phyloP scores from a whole-genome alignment of 345 rosid species.

The Hirschfeldia incana region DNA sequence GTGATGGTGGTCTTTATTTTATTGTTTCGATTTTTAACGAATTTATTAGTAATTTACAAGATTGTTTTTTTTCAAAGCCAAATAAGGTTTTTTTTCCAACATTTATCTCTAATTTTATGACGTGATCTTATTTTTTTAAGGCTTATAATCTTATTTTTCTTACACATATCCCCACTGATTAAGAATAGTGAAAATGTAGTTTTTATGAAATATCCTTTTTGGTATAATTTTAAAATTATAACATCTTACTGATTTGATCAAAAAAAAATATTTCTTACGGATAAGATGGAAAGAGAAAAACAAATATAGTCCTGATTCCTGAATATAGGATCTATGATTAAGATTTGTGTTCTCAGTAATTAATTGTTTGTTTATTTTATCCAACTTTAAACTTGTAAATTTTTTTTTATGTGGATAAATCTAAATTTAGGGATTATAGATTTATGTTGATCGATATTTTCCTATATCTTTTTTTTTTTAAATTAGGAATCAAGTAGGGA shows the following conservation, averaged over 20 bases:
- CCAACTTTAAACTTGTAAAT: neutral
- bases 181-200: neutral
- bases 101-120: neutral
- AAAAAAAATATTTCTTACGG: too few relatives aligned
- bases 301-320: neutral
- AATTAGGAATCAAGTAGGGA: neutral
- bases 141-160: neutral
- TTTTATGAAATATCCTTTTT: neutral
- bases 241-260: too few relatives aligned
- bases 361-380: neutral
- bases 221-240: neutral
- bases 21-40: neutral
- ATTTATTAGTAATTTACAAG: neutral
- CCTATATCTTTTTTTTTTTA: neutral
- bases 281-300: neutral
- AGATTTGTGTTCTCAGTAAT: neutral
- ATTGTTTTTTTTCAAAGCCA: neutral
- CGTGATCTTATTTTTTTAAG: neutral
- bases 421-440: neutral
- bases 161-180: neutral
- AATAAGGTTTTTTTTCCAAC: neutral
- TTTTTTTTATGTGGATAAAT: neutral
- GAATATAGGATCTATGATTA: neutral
- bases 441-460: neutral
- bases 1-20: slow-evolving; percentile 17